These are phyloP conservation scores for Hemisphaericaspora subhashii DNA, from an alignment of 1,139 yeast genomes.

Conservation along the genomic window DNA sequence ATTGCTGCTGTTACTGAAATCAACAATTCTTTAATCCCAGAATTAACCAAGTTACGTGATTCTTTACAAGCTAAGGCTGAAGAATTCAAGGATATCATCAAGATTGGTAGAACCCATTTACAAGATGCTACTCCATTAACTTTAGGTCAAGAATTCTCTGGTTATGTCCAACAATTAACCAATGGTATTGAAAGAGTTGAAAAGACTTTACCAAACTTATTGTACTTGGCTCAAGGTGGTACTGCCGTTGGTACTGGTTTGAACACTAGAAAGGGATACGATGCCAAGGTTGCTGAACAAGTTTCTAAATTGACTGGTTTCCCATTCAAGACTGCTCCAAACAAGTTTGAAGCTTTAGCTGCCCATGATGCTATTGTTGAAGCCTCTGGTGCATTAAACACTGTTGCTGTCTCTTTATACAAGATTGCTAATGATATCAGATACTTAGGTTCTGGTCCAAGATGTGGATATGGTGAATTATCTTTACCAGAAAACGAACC, in stretches of 20 bases:
- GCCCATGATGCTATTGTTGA: conserved; percentile 98
- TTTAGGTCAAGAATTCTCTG: conserved; percentile 96
- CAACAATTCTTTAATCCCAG: conserved; percentile 71
- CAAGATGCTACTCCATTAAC: conserved; percentile 99
- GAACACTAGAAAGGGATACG: conserved; percentile 90
- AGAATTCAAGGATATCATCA: conserved; percentile 85
- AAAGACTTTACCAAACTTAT: conserved; percentile 69
- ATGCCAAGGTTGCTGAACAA: conserved; percentile 74
- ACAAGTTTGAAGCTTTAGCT: conserved; percentile 97
- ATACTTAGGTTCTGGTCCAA: conserved; percentile 97
- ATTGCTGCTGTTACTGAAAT: conserved; percentile 96
- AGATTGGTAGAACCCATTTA: conserved; percentile 97
- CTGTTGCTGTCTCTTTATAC: conserved; percentile 88
- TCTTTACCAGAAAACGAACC: conserved; percentile 97
- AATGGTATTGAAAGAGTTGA: conserved; percentile 90
- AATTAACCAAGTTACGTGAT: conserved; percentile 72
- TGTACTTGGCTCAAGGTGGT: conserved; percentile 95
- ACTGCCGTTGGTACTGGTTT: conserved; percentile 99
- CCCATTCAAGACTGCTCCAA: conserved; percentile 91
- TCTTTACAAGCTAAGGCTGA: conserved; percentile 73
- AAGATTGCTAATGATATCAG: conserved; percentile 97
- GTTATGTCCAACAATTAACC: conserved; percentile 89
- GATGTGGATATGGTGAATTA: conserved; percentile 98
- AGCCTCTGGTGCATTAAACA: conserved; percentile 95
- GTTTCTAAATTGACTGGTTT: conserved; percentile 84